A percentile compares a stretch with the other conserved stretches of the same genome.
Evolutionary conservation across 2,329 filamentous ascomycete genomes (phyloP).

Genomic region (Ceratocystis colombiana): DNA sequence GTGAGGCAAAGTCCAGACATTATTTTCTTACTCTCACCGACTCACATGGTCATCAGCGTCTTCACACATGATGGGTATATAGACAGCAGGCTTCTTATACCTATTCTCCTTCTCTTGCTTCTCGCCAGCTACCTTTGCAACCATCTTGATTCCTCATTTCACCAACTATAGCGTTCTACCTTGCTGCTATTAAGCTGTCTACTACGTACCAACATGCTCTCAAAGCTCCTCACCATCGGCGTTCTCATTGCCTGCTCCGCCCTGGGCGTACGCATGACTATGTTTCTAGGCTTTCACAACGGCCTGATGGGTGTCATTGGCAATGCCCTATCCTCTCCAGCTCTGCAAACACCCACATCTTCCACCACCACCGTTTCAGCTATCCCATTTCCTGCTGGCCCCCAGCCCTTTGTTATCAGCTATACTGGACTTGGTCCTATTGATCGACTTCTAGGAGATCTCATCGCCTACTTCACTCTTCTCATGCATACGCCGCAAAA

Average conservation of each 20-base stretch:
- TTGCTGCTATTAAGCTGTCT: no score
- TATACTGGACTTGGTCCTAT: slow-evolving; percentile 10
- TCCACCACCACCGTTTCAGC: neutral
- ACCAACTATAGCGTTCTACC: neutral
- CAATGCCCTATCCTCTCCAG: neutral
- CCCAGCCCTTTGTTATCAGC: slow-evolving; percentile 8
- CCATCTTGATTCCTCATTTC: neutral
- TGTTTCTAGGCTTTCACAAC: slow-evolving; percentile 17
- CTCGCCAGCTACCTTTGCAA: neutral
- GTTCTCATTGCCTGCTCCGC: slow-evolving; percentile 1
- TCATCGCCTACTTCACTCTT: slow-evolving; percentile 20
- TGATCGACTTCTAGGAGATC: slow-evolving; percentile 12
- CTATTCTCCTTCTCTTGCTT: neutral
- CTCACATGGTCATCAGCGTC: no score
- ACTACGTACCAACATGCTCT: slow-evolving; percentile 5
- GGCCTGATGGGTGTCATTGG: slow-evolving; percentile 19
- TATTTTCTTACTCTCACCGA: no score
- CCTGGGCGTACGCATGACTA: slow-evolving; percentile 5
- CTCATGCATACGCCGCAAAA: slow-evolving; percentile 11
- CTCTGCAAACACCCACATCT: neutral
- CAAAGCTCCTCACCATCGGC: neutral
- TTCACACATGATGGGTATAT: no score
- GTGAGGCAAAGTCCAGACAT: no score
- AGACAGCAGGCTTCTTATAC: neutral
- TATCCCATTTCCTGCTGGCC: slow-evolving; percentile 7